Conservation (phyloP, 257 asterid genomes). For the Solanum habrochaites region DNA sequence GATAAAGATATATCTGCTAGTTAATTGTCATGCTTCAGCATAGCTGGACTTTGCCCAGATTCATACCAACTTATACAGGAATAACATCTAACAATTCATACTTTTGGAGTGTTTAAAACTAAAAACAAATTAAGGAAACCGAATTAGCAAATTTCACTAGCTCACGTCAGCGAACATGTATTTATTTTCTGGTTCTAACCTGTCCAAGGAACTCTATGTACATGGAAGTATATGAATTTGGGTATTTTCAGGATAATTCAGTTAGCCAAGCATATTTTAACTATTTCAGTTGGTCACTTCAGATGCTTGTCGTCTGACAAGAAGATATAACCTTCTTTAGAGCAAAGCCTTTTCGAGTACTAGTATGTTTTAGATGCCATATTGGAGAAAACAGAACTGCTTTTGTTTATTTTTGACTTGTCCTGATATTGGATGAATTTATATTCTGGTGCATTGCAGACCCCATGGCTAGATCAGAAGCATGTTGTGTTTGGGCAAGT, state of each 20-base stretch:
- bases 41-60: not conserved
- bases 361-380: not conserved
- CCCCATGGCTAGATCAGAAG: conserved; percentile 79
- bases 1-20: not conserved
- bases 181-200: not conserved
- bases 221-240: not conserved
- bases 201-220: not conserved
- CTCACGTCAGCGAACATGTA: not conserved
- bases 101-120: not conserved
- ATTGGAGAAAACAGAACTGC: not conserved
- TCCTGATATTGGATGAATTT: not conserved
- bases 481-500: conserved; percentile 98
- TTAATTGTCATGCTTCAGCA: not conserved
- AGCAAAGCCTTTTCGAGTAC: not conserved
- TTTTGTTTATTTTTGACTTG: not conserved
- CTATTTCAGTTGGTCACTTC: not conserved
- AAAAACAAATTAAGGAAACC: not conserved
- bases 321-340: not conserved
- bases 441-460: conserved; percentile 35
- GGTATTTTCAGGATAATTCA: not conserved
- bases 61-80: not conserved
- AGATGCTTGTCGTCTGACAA: not conserved
- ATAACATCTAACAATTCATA: not conserved
- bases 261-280: not conserved
- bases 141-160: not conserved